Percentiles rank a stretch among this genome's conserved stretches.
phyloP scores from a whole-genome alignment of 768 basidiomycete genomes.

The Hypsizygus marmoreus region DNA sequence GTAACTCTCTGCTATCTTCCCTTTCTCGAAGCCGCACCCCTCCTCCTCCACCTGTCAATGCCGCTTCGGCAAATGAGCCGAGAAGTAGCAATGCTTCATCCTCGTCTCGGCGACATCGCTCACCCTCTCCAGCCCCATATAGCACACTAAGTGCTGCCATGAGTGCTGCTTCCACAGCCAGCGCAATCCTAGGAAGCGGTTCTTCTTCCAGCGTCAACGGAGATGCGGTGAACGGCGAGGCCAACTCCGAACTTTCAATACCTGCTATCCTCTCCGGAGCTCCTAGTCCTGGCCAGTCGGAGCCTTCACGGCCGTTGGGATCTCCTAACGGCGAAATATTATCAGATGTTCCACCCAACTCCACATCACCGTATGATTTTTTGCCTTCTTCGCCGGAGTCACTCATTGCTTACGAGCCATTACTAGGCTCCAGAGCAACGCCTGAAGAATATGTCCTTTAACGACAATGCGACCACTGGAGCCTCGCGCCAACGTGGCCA shows the following conservation, averaged over 20 bases:
- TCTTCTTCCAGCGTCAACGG: conserved; percentile 7
- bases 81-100: conserved; percentile 30
- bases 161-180: conserved; percentile 47
- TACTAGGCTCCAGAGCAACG: conserved; percentile 30
- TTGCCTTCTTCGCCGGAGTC: conserved; percentile 50
- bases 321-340: conserved; percentile 6
- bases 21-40: conserved; percentile 41
- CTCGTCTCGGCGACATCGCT: conserved; percentile 32
- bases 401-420: conserved; percentile 37
- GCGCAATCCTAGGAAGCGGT: conserved; percentile 35
- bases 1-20: conserved; percentile 30
- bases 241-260: conserved; percentile 17
- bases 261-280: conserved; percentile 23
- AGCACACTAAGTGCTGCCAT: conserved; percentile 47
- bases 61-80: conserved; percentile 23
- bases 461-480: conserved; percentile 9
- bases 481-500: no score
- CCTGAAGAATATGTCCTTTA: conserved; percentile 19
- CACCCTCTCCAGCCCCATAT: conserved; percentile 42
- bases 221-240: conserved; percentile 13
- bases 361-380: conserved; percentile 38
- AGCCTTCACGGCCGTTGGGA: conserved; percentile 4
- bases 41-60: conserved; percentile 27
- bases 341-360: conserved; percentile 13
- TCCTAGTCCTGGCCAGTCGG: conserved; percentile 6